Evolutionary conservation across 2,329 filamentous ascomycete species (phyloP), one percentile per base, ranked within the genome.

Genomic region (Neofusicoccum ribis): DNA sequence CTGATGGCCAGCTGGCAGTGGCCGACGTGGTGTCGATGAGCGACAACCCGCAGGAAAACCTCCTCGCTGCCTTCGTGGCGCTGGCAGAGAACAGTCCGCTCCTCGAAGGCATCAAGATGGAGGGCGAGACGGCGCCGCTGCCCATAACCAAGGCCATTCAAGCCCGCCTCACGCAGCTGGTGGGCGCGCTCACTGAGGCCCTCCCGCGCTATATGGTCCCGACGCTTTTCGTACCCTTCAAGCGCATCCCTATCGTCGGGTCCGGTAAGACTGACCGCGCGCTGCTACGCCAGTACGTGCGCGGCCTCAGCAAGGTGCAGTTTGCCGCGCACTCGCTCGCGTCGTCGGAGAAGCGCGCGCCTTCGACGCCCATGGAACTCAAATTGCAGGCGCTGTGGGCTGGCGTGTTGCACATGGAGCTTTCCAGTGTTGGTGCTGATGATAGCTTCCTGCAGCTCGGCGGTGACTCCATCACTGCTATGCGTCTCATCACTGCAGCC

Each of bases 121-220:
- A 14, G 46, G 2, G 23, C 9, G 17, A 20, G 9, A 20, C 23
- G 46, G 27, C 27, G 46, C 46, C 27, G n/a, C 34, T 54, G 9
- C 36, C 50, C 36, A 2, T 7, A 8, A 37, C 34, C 15, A 34
- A n/a, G 12, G 17, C 37, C 3, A 34, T 54, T 0, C 50, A 54
- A 5, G 27, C 34, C 17, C 31, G 23, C 43, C 51, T 70, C 31
- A 54, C 65, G 20, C 60, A 69, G 23, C 47, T 64, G 8, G 52
- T 79, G 27, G 27, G 27, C 27, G 27, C 27, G 5, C 27, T 31
- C 27, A 7, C 5, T 7, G 27, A 31, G 5, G 27, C 27, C 27
- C 27, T 31, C 11, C 77, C 78, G 0, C 68, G 71, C 39, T 75
- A 76, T 65, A 78, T 81, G 78, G 74, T 80, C 51, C 79, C 79